Base-by-base conservation (phyloP, 2,329 filamentous ascomycete genomes). In the Juglanconis sp. region DNA sequence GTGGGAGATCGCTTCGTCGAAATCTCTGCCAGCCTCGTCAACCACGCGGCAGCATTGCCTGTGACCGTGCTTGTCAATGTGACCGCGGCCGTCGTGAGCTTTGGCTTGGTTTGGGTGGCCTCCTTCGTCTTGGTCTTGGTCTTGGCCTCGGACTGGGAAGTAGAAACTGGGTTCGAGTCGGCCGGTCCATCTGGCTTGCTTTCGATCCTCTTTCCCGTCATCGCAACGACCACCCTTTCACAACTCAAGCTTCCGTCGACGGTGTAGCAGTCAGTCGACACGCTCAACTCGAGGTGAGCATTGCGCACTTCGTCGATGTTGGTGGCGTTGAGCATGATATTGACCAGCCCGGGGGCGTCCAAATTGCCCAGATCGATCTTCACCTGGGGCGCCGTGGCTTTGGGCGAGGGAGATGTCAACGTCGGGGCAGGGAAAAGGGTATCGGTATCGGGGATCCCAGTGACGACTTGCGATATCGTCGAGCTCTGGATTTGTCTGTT, bases 91-190 rank as follows among this genome's bases (percentile, higher is more conserved):
- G 38, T 10, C 9, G 6, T 46, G 42, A 17, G 6, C 42, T 46
- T 46, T 13, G 7, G 13, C 42, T 46, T 4, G 15, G 42, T 46
- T 5, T 30, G 10, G n/a, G 76, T 77, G 63, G 73, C 76, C 65
- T 79, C 72, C 57, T 53, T 53, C 15, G 50, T 46, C 36, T 46
- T 36, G 44, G 35, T 38, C 17, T 15, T 38, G n/a, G 44, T 31
- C 58, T 31, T 42, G 15, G 42, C 31, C 34, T 48, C 13, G 38
- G 8, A 17, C 15, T 13, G 3, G 53, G 11, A n/a, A 8, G 36
- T 38, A 38, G 11, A 24, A 24, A 24, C 17, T 24, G 36, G 36
- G 36, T 3, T 11, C 36, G 7, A 8, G 30, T 24, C 32, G 6
- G 2, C 24, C 7, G 15, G 15, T 36, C 15, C 32, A 35, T n/a